These are phyloP conservation scores for Tephrocybe sp. DNA, from an alignment of 768 basidiomycete genomes.

Conservation along the genomic window DNA sequence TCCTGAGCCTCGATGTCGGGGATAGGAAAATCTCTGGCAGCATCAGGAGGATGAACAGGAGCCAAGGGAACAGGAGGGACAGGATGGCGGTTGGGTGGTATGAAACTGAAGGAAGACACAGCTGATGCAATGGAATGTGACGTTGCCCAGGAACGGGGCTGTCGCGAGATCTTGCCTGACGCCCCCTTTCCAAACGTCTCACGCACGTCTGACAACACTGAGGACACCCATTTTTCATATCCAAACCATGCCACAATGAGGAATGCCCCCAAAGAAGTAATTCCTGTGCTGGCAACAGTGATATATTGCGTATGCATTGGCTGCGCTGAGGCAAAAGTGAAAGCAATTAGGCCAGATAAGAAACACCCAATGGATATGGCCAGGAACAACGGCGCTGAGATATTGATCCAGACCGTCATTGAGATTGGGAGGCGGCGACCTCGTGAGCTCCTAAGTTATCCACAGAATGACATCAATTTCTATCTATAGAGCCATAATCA, in stretches of 20 bases:
- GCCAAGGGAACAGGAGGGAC: too few relatives aligned
- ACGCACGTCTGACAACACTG: not conserved
- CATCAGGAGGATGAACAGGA: too few relatives aligned
- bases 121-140: not conserved
- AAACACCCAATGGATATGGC: constrained; percentile 9
- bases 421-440: constrained; percentile 2
- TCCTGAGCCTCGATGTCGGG: too few relatives aligned
- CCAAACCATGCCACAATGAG: constrained; percentile 5
- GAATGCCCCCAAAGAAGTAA: constrained; percentile 10
- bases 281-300: constrained; percentile 4
- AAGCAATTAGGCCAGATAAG: constrained; percentile 7
- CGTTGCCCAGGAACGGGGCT: not conserved
- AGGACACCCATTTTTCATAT: constrained; percentile 7
- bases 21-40: too few relatives aligned
- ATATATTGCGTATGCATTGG: not conserved
- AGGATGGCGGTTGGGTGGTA: too few relatives aligned
- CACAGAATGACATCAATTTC: too few relatives aligned
- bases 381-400: constrained; percentile 9
- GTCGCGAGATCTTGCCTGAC: not conserved
- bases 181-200: not conserved
- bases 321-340: constrained; percentile 8
- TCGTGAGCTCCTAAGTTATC: too few relatives aligned
- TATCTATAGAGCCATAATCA: not conserved
- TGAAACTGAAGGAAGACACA: not conserved
- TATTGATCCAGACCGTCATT: constrained; percentile 10